phyloP scores from a whole-genome alignment of 768 basidiomycete genomes.

The Kondoa malvinella region DNA sequence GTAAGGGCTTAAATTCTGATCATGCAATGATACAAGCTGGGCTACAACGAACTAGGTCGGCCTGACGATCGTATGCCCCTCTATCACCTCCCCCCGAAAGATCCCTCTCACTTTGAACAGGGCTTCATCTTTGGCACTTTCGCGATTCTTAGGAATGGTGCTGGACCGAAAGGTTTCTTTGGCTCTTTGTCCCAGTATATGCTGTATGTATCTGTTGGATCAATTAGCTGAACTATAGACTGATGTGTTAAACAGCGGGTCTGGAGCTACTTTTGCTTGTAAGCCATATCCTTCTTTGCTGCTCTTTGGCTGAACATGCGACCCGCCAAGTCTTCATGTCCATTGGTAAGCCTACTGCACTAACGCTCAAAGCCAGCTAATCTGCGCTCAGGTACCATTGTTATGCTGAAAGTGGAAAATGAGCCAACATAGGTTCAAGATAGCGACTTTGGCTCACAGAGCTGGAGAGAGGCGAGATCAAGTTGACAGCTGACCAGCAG shows the following conservation, averaged over 20 bases:
- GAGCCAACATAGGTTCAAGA: too few relatives aligned
- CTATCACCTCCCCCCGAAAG: background rate
- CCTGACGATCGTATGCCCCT: background rate
- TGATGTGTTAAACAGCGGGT: conserved; percentile 37
- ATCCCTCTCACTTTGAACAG: background rate
- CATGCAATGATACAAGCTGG: background rate
- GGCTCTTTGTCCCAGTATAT: conserved; percentile 94
- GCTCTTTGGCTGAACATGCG: background rate
- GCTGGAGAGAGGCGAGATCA: too few relatives aligned
- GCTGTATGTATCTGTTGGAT: conserved; percentile 36
- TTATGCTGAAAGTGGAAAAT: too few relatives aligned
- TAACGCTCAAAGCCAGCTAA: too few relatives aligned
- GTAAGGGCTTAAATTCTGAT: background rate
- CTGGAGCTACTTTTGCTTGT: conserved; percentile 82
- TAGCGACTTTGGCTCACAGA: too few relatives aligned
- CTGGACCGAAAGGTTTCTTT: conserved; percentile 73
- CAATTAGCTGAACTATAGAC: background rate
- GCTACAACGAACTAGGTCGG: background rate
- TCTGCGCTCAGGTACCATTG: background rate
- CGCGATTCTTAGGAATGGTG: conserved; percentile 73
- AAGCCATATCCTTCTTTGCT: conserved; percentile 48
- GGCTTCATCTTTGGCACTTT: conserved; percentile 94
- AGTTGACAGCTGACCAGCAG: too few relatives aligned
- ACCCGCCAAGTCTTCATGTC: background rate
- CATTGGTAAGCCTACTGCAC: background rate